Evolutionary conservation across 352 stramenopile species (phyloP), one percentile per base, ranked within the genome.

Genomic region (Phytophthora quininea): DNA sequence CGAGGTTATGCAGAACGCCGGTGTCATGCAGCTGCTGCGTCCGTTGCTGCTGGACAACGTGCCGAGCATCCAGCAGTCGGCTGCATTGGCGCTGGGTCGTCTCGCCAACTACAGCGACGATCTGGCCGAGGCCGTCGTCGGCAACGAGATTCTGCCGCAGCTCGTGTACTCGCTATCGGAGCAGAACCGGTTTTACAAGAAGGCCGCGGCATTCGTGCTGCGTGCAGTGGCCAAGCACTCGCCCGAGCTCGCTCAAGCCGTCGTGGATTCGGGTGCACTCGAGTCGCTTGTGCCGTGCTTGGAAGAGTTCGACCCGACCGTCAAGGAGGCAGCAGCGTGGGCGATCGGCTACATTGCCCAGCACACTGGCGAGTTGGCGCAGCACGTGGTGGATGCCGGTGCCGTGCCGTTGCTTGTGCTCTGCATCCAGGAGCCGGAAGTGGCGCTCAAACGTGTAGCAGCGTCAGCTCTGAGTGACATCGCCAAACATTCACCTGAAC

Each of bases 141-240:
- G 91, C 15, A 98, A 98, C 66, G 95, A 98, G 64, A 98, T 98
- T 62, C 77, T 98, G n/a, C 95, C 95, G 19, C 95, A 98, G 62
- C 88, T 98, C n/a, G 95, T 98, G 19, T 98, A 98, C 69, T 98
- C 94, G 29, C 79, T 98, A 5, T 96, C 89, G 38, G 94, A 98
- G 67, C 91, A 98, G 70, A 98, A 98, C 67, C 81, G 95, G 43
- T 98, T 98, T 64, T 98, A 98, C 79, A 98, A 98, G 75, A 98
- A 98, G 67, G 92, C 95, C 0, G 95, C 95, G 2, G 94, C 94
- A 3, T 98, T 98, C 63, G 95, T 98, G 24, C 71, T 98, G 47
- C 88, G 95, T 2, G 89, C 95, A 14, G 95, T 98, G 31, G 95
- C 95, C 32, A 98, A 98, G 72, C 95, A 98, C 69, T 98, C 92